Percentiles rank a stretch among this genome's conserved stretches.
phyloP scores from a whole-genome alignment of 2,329 filamentous ascomycete genomes.

The Tolypocladium amazonense region DNA sequence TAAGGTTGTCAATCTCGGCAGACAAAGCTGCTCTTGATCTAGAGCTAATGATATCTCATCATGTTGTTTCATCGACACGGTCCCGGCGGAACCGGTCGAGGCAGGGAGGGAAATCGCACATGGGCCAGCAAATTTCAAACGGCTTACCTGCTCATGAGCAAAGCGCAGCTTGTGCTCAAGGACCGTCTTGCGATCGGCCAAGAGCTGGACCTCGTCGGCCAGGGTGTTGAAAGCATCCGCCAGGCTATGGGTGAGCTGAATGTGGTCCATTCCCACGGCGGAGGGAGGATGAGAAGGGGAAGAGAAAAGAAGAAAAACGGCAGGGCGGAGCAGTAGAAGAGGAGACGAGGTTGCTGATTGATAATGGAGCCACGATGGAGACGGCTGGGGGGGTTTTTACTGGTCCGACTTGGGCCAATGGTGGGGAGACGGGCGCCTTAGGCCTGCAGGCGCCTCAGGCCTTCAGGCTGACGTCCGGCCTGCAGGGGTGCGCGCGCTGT shows the following conservation, averaged over 20 bases:
- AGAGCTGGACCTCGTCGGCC: constrained; percentile 52
- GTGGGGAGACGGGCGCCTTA: background rate
- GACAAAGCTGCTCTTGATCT: constrained; percentile 60
- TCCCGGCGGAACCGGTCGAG: background rate
- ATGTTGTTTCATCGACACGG: constrained; percentile 15
- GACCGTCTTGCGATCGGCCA: constrained; percentile 54
- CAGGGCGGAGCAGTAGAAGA: constrained; percentile 6
- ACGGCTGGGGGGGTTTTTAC: constrained; percentile 6
- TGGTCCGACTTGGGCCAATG: background rate
- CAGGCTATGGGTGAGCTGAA: constrained; percentile 41
- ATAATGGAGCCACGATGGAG: background rate
- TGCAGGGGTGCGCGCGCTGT: background rate
- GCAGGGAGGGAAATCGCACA: background rate
- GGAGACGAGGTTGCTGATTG: background rate
- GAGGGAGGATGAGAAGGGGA: constrained; percentile 5
- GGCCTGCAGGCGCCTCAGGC: background rate
- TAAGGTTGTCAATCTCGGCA: constrained; percentile 49
- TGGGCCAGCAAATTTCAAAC: constrained; percentile 2
- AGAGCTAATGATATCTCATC: constrained; percentile 58
- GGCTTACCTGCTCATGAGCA: constrained; percentile 54
- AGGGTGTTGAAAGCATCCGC: constrained; percentile 54
- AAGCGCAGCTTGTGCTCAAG: constrained; percentile 57
- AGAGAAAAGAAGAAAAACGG: constrained; percentile 5
- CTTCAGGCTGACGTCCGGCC: background rate
- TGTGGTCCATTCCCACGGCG: constrained; percentile 23